These are phyloP conservation scores for Hirschfeldia incana DNA, from an alignment of 345 rosid species.

Conservation along the genomic window DNA sequence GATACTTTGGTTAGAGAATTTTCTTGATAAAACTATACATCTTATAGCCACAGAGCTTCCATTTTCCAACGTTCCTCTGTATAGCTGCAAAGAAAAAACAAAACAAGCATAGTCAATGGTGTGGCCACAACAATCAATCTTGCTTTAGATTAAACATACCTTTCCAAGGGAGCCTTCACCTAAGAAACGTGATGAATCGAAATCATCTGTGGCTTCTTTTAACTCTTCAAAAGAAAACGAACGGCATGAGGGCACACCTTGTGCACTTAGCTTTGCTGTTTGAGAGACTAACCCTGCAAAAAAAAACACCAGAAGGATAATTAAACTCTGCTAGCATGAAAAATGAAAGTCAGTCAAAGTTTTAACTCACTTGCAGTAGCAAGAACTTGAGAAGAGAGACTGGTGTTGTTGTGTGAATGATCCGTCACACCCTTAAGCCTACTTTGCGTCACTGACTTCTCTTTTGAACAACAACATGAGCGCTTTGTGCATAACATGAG, in stretches of 20 bases:
- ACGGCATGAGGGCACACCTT: constrained; percentile 53
- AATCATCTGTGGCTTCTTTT: constrained; percentile 78
- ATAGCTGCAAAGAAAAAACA: constrained; percentile 56
- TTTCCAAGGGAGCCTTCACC: constrained; percentile 86
- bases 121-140: constrained; percentile 12
- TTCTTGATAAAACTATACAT: constrained; percentile 58
- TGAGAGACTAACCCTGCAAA: constrained; percentile 82
- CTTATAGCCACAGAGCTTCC: constrained; percentile 75
- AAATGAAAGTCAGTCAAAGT: background rate
- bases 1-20: constrained; percentile 69
- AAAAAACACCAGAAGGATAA: background rate
- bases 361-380: constrained; percentile 86
- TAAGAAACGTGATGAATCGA: constrained; percentile 60
- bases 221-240: constrained; percentile 72
- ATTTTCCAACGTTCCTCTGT: constrained; percentile 78
- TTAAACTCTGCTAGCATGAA: background rate
- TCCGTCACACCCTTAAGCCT: constrained; percentile 61
- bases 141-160: constrained; percentile 46
- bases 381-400: constrained; percentile 74
- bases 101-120: background rate
- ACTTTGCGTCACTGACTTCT: constrained; percentile 48
- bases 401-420: constrained; percentile 42
- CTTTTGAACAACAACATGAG: constrained; percentile 36
- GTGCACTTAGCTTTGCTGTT: constrained; percentile 67
- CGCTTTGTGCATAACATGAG: constrained; percentile 49